These are phyloP conservation scores for Aspergillus campestris DNA, from an alignment of 495 filamentous ascomycete species.

Conservation along the genomic window DNA sequence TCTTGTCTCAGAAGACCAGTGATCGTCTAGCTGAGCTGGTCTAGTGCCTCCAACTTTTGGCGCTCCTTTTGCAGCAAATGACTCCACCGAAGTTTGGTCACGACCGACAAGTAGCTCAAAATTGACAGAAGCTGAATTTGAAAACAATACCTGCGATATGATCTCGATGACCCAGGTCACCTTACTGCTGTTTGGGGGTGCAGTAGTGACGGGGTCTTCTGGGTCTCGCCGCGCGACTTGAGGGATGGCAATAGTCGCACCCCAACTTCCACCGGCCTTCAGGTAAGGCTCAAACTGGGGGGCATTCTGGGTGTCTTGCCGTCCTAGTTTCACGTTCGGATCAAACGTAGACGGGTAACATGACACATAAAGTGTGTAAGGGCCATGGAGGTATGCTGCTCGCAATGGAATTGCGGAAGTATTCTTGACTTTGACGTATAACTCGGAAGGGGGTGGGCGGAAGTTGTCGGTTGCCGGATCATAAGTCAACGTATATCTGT, in stretches of 20 bases:
- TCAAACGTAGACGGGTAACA: conserved; percentile 74
- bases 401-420: conserved; percentile 83
- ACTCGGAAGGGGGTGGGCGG: conserved; percentile 65
- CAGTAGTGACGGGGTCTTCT: neutral
- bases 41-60: conserved; percentile 37
- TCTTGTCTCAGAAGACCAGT: conserved; percentile 43
- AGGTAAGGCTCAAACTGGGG: conserved; percentile 93
- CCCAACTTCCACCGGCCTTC: conserved; percentile 85
- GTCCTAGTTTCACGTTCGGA: conserved; percentile 63
- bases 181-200: conserved; percentile 31
- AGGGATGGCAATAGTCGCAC: conserved; percentile 67
- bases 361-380: conserved; percentile 81
- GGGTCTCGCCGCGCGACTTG: conserved; percentile 30
- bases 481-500: conserved; percentile 84
- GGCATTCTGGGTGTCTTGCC: conserved; percentile 50
- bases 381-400: conserved; percentile 92
- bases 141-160: conserved; percentile 86
- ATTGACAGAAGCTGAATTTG: conserved; percentile 74
- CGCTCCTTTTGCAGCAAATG: conserved; percentile 44
- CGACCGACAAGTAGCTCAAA: conserved; percentile 82
- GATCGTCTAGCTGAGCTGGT: conserved; percentile 67
- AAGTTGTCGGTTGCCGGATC: conserved; percentile 82
- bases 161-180: conserved; percentile 90
- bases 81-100: conserved; percentile 70
- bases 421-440: conserved; percentile 84